Base-by-base conservation (phyloP, 2,329 filamentous ascomycete genomes). In the Corniculantispora saksenae region DNA sequence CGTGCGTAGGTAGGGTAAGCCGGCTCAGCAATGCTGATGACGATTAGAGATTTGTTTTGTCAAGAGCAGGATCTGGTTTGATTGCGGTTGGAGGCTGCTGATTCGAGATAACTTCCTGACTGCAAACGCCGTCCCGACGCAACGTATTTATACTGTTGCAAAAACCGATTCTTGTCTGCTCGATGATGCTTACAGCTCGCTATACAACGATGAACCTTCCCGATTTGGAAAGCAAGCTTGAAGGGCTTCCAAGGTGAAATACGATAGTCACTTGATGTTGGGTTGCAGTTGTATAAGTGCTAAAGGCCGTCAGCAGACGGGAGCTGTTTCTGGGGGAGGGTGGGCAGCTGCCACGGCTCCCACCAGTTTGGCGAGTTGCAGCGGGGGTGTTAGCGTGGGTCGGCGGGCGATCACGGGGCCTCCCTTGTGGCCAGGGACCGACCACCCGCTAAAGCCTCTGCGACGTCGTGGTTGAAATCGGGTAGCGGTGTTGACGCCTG, bases 231-330 rank as follows among this genome's bases (percentile, higher is more conserved):
- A 51, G 27, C 12, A 63, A 57, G 54, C 43, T 51, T 50, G n/a
- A 45, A 48, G 19, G 7, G 23, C 51, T 40, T 43, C 51, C 10
- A 29, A 23, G 35, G 35, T 35, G 48, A 47, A n/a, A 40, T 40
- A 21, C 29, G 40, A 50, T 10, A 21, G 63, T 65, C 63, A 65
- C 56, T 65, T 65, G 63, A 65, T 65, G 57, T 23, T 50, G 56
- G 56, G 63, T 65, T 65, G 40, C 63, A 65, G 43, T 55, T 38
- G 50, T 27, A 61, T 29, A 35, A 32, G 60, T 48, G 56, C 27
- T 40, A 5, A 38, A 50, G 55, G 29, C 56, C 38, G 63, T 65
- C 63, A 65, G 48, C 63, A 61, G 63, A 61, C 55, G 27, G 53
- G 7, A 29, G 50, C 40, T 21, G 23, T 54, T 43, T 10, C 12